Evolutionary conservation across 1,139 yeast species (phyloP).

Genomic region (Tardiomyces depauwii): DNA sequence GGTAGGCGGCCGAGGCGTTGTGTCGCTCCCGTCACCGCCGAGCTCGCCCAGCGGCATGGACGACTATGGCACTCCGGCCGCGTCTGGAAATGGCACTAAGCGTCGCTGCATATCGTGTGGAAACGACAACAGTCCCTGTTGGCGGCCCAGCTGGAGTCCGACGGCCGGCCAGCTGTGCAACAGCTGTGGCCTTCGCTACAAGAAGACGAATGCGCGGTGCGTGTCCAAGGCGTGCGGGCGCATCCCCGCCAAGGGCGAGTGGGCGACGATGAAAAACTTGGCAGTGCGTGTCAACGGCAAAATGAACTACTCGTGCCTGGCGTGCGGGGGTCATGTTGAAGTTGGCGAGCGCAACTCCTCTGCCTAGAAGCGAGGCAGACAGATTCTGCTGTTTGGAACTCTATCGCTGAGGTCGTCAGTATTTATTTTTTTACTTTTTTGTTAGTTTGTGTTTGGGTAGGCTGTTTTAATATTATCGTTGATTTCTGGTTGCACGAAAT

Average conservation of each 20-base stretch:
- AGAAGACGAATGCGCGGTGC: constrained; percentile 89
- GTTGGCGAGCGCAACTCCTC: constrained; percentile 20
- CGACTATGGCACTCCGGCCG: neutral
- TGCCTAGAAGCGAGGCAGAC: neutral
- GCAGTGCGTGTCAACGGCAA: constrained; percentile 37
- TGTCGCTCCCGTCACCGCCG: neutral
- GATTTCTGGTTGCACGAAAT: neutral
- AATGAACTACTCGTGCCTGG: constrained; percentile 44
- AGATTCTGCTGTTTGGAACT: neutral
- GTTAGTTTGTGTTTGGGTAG: neutral
- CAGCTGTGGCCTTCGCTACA: constrained; percentile 89
- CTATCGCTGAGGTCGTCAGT: neutral
- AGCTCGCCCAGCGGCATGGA: neutral
- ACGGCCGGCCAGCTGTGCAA: constrained; percentile 90
- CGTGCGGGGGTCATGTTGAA: constrained; percentile 53
- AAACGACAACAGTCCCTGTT: constrained; percentile 87
- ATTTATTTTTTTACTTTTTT: neutral
- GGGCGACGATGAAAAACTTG: constrained; percentile 75
- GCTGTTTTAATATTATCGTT: neutral
- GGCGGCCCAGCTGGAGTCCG: constrained; percentile 95
- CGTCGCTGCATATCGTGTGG: constrained; percentile 75
- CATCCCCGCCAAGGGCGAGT: constrained; percentile 94
- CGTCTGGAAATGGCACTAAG: constrained; percentile 3
- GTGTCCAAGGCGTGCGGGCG: constrained; percentile 62
- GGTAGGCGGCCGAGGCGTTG: neutral